Percentiles rank a stretch among this genome's conserved stretches.
Evolutionary conservation across 2,329 filamentous ascomycete species (phyloP).

Genomic region (Aschersonia sp.): DNA sequence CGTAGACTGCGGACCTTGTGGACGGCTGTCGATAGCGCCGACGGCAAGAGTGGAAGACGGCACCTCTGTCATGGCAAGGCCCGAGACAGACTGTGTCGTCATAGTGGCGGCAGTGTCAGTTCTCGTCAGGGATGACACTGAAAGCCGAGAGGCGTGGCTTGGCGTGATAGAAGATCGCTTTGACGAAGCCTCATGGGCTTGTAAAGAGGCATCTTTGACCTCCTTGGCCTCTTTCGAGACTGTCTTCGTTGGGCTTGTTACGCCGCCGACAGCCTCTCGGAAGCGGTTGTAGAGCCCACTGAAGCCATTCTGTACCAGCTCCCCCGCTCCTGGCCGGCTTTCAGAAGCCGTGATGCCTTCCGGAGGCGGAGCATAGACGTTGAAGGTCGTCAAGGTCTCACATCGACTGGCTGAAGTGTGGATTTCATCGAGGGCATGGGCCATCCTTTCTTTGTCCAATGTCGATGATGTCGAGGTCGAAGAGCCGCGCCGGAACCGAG

Average conservation of each 20-base stretch:
- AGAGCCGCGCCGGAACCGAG: conserved; percentile 21
- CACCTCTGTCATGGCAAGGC: conserved; percentile 17
- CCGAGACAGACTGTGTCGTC: conserved; percentile 16
- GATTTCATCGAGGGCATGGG: conserved; percentile 71
- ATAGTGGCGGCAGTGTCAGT: conserved; percentile 21
- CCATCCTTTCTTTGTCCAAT: conserved; percentile 56
- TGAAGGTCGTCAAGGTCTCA: conserved; percentile 78
- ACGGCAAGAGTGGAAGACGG: conserved; percentile 20
- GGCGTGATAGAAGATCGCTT: conserved; percentile 26
- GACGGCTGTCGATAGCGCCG: conserved; percentile 22
- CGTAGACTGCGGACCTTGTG: conserved; percentile 26
- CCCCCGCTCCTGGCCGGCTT: conserved; percentile 53
- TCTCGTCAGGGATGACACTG: conserved; percentile 24
- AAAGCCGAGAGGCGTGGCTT: conserved; percentile 25
- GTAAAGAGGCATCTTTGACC: conserved; percentile 18
- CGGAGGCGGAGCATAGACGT: conserved; percentile 70
- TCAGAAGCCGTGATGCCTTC: conserved; percentile 43
- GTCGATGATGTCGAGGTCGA: conserved; percentile 25
- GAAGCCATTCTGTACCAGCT: conserved; percentile 70
- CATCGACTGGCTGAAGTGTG: conserved; percentile 80
- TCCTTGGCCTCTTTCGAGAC: conserved; percentile 17
- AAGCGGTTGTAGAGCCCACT: conserved; percentile 82
- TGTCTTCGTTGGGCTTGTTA: conserved; percentile 26
- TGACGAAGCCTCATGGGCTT: conserved; percentile 17
- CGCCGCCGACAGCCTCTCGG: conserved; percentile 64